Conservation (phyloP, 1,139 yeast species). For the Candida pseudocylindracea region DNA sequence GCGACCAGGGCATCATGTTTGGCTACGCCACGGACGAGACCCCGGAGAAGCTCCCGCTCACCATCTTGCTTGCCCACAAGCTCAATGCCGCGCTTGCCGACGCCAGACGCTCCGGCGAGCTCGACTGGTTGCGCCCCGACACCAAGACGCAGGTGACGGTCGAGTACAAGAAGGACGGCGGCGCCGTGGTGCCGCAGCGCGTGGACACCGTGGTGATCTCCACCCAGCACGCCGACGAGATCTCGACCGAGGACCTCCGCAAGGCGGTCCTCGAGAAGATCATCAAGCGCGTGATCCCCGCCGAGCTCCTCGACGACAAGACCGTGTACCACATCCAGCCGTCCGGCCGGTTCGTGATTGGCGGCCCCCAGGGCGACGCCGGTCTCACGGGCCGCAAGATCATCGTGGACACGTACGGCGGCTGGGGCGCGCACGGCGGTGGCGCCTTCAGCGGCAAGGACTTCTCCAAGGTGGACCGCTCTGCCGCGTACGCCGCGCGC, state of each 20-base stretch:
- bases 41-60: slow-evolving; percentile 90
- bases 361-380: slow-evolving; percentile 99
- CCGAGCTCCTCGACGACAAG: slow-evolving; percentile 74
- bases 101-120: slow-evolving; percentile 90
- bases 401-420: slow-evolving; percentile 99
- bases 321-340: slow-evolving; percentile 98
- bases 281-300: slow-evolving; percentile 83
- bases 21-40: slow-evolving; percentile 99
- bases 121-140: slow-evolving; percentile 97
- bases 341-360: slow-evolving; percentile 97
- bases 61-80: slow-evolving; percentile 85
- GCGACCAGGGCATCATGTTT: slow-evolving; percentile 99
- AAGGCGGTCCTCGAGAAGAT: slow-evolving; percentile 53
- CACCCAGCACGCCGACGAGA: slow-evolving; percentile 93
- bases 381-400: slow-evolving; percentile 99
- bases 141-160: slow-evolving; percentile 99
- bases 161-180: slow-evolving; percentile 82
- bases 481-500: slow-evolving; percentile 99
- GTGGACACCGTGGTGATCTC: slow-evolving; percentile 96
- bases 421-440: slow-evolving; percentile 99
- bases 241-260: slow-evolving; percentile 85
- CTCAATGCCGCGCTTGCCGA: slow-evolving; percentile 91
- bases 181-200: slow-evolving; percentile 88
- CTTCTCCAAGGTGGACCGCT: slow-evolving; percentile 98
- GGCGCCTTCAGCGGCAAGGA: slow-evolving; percentile 99